Conservation (phyloP, 139 green algal genomes). For the Chlorella sorokiniana region DNA sequence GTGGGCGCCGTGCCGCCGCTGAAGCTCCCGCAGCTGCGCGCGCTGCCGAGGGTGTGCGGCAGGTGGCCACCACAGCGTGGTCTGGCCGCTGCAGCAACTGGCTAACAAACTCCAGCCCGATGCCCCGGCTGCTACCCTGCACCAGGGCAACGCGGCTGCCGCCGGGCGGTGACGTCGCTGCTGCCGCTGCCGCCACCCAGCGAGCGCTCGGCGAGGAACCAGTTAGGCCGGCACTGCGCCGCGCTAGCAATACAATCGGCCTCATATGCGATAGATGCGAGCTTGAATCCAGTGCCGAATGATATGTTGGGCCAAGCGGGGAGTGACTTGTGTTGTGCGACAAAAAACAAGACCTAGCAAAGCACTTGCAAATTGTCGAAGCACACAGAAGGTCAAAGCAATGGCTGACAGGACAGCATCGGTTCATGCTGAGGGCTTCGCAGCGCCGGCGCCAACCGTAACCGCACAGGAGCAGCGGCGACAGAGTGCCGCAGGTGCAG, state of each 20-base stretch:
- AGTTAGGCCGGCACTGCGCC: not conserved
- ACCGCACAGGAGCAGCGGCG: too few relatives aligned
- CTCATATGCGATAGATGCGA: not conserved
- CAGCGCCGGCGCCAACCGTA: too few relatives aligned
- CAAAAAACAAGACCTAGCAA: too few relatives aligned
- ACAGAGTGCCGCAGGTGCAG: too few relatives aligned
- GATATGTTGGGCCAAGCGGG: too few relatives aligned
- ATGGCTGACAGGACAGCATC: too few relatives aligned
- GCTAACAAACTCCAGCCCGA: constrained; percentile 75
- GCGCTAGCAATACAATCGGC: not conserved
- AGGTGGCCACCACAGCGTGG: constrained; percentile 71
- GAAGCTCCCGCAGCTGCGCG: constrained; percentile 50
- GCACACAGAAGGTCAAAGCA: too few relatives aligned
- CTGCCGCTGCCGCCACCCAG: not conserved
- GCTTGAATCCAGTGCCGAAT: too few relatives aligned
- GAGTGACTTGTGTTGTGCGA: too few relatives aligned
- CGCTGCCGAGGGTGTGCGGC: constrained; percentile 58
- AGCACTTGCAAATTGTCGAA: too few relatives aligned
- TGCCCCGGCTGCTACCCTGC: constrained; percentile 66
- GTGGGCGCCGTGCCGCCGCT: constrained; percentile 19
- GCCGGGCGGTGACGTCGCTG: not conserved
- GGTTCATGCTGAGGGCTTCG: too few relatives aligned
- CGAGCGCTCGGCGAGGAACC: not conserved
- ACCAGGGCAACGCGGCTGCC: constrained; percentile 52
- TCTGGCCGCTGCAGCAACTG: constrained; percentile 57